Evolutionary conservation across 2,329 filamentous ascomycete genomes (phyloP).

Genomic region (Botrytis tulipae): DNA sequence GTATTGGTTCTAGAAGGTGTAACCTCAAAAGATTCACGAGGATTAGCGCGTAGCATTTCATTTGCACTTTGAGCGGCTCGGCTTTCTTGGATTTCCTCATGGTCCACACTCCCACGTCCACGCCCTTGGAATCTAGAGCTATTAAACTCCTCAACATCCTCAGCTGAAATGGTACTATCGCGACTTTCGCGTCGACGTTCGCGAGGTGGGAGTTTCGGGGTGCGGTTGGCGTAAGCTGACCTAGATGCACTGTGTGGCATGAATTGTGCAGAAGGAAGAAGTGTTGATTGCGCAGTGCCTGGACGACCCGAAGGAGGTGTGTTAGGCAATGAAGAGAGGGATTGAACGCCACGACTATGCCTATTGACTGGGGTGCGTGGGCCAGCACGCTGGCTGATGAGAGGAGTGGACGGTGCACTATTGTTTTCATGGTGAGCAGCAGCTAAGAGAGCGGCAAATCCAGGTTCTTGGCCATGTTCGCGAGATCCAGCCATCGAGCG

Average conservation of each 20-base stretch:
- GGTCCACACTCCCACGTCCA: conserved; percentile 42
- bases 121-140: conserved; percentile 45
- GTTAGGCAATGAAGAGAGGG: conserved; percentile 78
- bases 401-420: conserved; percentile 71
- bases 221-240: conserved; percentile 40
- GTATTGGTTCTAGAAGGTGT: conserved; percentile 34
- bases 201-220: conserved; percentile 41
- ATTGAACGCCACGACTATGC: conserved; percentile 75
- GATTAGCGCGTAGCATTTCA: conserved; percentile 66
- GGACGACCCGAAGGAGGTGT: conserved; percentile 63
- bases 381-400: conserved; percentile 29
- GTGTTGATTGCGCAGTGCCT: conserved; percentile 45
- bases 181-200: conserved; percentile 66
- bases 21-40: conserved; percentile 41
- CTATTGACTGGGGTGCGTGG: conserved; percentile 51
- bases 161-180: conserved; percentile 81
- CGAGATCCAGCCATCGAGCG: conserved; percentile 39
- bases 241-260: conserved; percentile 59
- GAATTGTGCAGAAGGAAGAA: conserved; percentile 62
- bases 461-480: conserved; percentile 58
- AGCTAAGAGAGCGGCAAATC: conserved; percentile 69
- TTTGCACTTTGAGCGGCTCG: conserved; percentile 77
- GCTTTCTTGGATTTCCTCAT: conserved; percentile 68
- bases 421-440: conserved; percentile 72
- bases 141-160: conserved; percentile 54